Base-by-base conservation (phyloP, 768 basidiomycete genomes). In the Kwoniella europaea region DNA sequence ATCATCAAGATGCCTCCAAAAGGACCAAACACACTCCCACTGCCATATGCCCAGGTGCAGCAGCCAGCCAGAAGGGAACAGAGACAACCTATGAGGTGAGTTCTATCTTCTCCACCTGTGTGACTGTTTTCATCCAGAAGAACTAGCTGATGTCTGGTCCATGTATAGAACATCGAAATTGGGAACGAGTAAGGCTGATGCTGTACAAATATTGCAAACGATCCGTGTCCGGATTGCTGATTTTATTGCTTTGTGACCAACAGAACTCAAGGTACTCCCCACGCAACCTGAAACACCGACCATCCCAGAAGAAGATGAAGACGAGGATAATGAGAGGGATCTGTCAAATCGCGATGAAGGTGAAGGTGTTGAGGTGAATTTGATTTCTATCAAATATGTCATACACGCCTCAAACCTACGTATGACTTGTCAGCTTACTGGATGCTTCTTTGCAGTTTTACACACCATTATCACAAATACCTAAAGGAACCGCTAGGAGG, bases 391-490 rank as follows among this genome's bases (percentile, higher is more conserved):
- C 18, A 3, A 7, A 7, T 18, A 41, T 10, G 15, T 43, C 57
- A 44, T 63, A 12, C 43, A 18, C 12, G 61, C 63, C 16, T 16
- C n/a, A 15, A 24, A n/a, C 24, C 13, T 18, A n/a, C 27, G 42
- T 56, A 10, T 22, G 27, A 27, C 56, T 62, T 29, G 9, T 13
- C 52, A 3, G 56, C 58, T 54, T 22, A 43, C 24, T 9, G 41
- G 57, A 27, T 41, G 35, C 27, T 68, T 50, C 7, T 42, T 22
- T 43, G 7, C 63, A 94, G 92, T 91, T 92, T n/a, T 95, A 95
- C 82, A 92, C 93, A 75, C 94, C 96, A 85, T 89, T 98, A 69
- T 91, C 92, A 4, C 89, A 93, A 43, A 98, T 98, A 63, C 94
- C 95, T 2, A 93, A 93, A 56, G 95, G 95, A 3, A 93, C 94